Evolutionary conservation across 164 flowering plant genomes (phyloP).

Genomic region (Annona cherimola): DNA sequence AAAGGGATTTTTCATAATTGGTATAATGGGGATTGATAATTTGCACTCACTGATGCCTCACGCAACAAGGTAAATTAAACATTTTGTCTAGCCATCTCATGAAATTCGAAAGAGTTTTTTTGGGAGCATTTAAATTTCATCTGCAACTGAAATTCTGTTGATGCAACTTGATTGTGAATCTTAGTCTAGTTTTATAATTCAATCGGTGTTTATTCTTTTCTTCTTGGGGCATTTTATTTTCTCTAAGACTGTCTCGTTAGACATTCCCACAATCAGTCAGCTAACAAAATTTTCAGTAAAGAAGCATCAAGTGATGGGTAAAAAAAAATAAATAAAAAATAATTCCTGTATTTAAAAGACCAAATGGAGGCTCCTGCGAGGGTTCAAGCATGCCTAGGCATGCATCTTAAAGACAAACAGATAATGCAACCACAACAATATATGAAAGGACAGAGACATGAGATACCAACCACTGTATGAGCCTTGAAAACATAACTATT

Average conservation of each 20-base stretch:
- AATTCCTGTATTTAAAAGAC: neutral
- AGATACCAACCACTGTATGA: too few species aligned
- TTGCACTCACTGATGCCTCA: neutral
- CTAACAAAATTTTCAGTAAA: neutral
- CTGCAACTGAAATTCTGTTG: neutral
- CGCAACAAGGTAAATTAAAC: neutral
- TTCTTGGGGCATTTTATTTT: neutral
- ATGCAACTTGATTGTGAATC: neutral
- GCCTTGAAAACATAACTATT: too few species aligned
- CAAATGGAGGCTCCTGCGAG: neutral
- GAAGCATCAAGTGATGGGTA: neutral
- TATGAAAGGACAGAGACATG: too few species aligned
- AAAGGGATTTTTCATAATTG: constrained; percentile 3
- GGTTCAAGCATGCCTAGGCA: neutral
- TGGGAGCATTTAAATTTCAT: neutral
- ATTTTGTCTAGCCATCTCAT: neutral
- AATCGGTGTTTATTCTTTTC: neutral
- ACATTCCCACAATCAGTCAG: neutral
- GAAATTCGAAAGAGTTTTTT: neutral
- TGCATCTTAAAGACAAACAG: too few species aligned
- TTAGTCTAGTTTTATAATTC: neutral
- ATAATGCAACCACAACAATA: too few species aligned
- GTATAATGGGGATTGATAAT: neutral
- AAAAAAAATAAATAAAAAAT: too few species aligned
- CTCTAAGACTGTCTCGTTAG: neutral